Evolutionary conservation across 495 filamentous ascomycete genomes (phyloP), one percentile per base, ranked within the genome.

Genomic region (Tuber borchii): DNA sequence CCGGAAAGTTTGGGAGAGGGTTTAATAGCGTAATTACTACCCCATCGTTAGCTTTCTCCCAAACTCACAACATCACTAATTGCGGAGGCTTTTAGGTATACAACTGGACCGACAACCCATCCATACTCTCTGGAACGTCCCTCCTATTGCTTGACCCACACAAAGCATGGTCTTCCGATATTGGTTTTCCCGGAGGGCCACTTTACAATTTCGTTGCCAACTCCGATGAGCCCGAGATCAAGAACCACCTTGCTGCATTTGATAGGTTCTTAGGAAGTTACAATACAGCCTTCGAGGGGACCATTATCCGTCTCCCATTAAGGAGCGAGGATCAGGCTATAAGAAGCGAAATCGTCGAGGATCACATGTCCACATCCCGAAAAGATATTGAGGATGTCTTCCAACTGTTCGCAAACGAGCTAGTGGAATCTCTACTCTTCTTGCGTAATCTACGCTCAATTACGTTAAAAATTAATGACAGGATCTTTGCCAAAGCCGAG

Each of bases 131-230:
- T 31, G 77, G 83, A 37, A 75, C 79, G 3, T 81, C 74, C 5
- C 76, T 86, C n/a, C 74, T 85, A 17, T 80, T 86, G n/a, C 79
- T 86, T 16, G 85, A 86, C 78, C 85, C 85, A 31, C 85, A 86
- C 74, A 51, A 82, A 45, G 77, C 78, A 61, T 86, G 85, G 85
- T 86, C 85, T 9, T 69, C 44, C 22, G 68, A 74, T 1, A 37
- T 82, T 10, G 73, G 70, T 10, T 68, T 79, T 14, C 80, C 84
- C 43, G 84, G 85, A 48, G 85, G 85, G 1, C 85, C 84, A n/a
- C 73, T 76, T 1, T 86, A 80, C 71, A 79, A 85, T 72, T 84
- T 86, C 68, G 82, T 86, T 10, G 74, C 74, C 26, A 73, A 79
- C 68, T 71, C 69, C n/a, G 73, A 78, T 0, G 77, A 78, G 19